phyloP scores from a whole-genome alignment of 805 yeast genomes.

The Pichia membranifaciens region DNA sequence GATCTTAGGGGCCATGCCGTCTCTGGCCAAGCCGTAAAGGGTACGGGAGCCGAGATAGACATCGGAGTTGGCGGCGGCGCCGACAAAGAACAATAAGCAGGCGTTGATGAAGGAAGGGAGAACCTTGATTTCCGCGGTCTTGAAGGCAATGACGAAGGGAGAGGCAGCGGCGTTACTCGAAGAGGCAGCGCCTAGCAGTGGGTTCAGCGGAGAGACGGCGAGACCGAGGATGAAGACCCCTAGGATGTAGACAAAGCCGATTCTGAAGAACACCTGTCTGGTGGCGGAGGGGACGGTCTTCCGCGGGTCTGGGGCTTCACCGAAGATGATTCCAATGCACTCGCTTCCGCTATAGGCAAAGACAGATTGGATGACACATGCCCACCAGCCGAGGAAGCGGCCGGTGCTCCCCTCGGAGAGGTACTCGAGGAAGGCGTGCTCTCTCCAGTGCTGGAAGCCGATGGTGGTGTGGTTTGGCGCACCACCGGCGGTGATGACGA shows the following conservation, averaged over 20 bases:
- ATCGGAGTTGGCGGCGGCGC: constrained; percentile 64
- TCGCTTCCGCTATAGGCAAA: constrained; percentile 46
- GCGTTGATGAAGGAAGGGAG: constrained; percentile 62
- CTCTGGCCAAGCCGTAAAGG: constrained; percentile 53
- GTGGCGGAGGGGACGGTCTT: constrained; percentile 43
- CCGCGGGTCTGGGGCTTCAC: constrained; percentile 44
- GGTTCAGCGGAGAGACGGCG: constrained; percentile 45
- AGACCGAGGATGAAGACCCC: constrained; percentile 45
- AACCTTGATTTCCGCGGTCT: constrained; percentile 46
- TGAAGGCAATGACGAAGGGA: constrained; percentile 62
- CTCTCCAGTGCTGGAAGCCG: constrained; percentile 31
- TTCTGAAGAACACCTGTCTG: constrained; percentile 51
- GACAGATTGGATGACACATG: constrained; percentile 35
- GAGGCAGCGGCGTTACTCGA: constrained; percentile 46
- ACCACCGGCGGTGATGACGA: constrained; percentile 43
- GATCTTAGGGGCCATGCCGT: constrained; percentile 52
- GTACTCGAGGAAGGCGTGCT: constrained; percentile 31
- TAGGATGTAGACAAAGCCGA: constrained; percentile 43
- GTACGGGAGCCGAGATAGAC: constrained; percentile 62
- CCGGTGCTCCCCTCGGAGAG: constrained; percentile 39
- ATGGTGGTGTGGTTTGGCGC: constrained; percentile 39
- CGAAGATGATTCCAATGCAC: constrained; percentile 42
- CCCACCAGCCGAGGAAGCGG: constrained; percentile 40
- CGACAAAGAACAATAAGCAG: constrained; percentile 54
- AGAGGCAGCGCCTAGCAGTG: constrained; percentile 38